phyloP scores from a whole-genome alignment of 2,329 filamentous ascomycete species.

The Nothophaeocryptopus gaeumannii region DNA sequence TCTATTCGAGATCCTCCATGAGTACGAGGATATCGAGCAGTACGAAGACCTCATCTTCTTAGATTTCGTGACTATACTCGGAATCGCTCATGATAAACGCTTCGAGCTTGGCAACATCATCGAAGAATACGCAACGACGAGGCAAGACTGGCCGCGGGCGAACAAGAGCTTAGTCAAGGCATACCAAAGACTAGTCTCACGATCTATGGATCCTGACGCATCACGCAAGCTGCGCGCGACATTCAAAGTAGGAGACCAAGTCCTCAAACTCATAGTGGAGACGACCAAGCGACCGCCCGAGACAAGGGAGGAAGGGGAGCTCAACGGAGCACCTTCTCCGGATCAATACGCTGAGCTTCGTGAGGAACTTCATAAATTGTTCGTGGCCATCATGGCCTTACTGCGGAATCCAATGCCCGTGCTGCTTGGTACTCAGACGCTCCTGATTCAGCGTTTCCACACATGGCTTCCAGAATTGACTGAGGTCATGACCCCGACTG shows the following conservation, averaged over 20 bases:
- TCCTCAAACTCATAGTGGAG: constrained; percentile 92
- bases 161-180: constrained; percentile 84
- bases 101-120: constrained; percentile 90
- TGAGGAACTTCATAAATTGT: constrained; percentile 78
- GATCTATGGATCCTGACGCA: constrained; percentile 76
- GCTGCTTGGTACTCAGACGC: constrained; percentile 87
- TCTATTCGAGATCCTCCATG: constrained; percentile 85
- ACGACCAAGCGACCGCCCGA: constrained; percentile 66
- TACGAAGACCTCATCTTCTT: constrained; percentile 92
- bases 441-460: constrained; percentile 94
- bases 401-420: constrained; percentile 85
- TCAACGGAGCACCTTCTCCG: constrained; percentile 7
- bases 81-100: constrained; percentile 88
- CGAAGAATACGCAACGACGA: constrained; percentile 81
- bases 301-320: constrained; percentile 4
- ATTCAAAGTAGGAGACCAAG: constrained; percentile 89
- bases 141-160: constrained; percentile 90
- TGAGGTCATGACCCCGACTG: constrained; percentile 71
- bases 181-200: constrained; percentile 77
- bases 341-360: constrained; percentile 68
- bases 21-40: constrained; percentile 86
- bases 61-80: constrained; percentile 81
- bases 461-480: constrained; percentile 92
- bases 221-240: constrained; percentile 83
- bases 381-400: constrained; percentile 82